A percentile compares a stretch with the other conserved stretches of the same genome.
phyloP scores from a whole-genome alignment of 305 asterid genomes.

The Rubia tinctorum region DNA sequence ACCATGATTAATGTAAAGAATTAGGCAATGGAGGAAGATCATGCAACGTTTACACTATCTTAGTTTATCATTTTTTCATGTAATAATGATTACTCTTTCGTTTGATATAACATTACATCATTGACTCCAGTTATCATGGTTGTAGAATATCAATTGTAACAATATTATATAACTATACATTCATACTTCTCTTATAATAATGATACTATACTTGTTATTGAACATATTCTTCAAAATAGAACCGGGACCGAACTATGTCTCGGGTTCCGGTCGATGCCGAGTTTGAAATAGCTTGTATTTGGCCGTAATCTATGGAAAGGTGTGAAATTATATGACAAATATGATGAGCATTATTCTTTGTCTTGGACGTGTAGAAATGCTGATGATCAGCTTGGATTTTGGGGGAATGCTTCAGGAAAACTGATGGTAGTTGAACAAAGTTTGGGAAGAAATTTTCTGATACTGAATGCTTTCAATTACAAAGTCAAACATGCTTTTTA shows the following conservation, averaged over 20 bases:
- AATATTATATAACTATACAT: not conserved
- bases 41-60: not conserved
- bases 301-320: not conserved
- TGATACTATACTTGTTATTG: not conserved
- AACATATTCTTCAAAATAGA: not conserved
- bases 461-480: too few relatives aligned
- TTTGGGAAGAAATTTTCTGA: too few relatives aligned
- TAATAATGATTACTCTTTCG: not conserved
- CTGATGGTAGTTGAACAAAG: too few relatives aligned
- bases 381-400: too few relatives aligned
- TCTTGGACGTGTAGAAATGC: too few relatives aligned
- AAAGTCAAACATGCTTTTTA: too few relatives aligned
- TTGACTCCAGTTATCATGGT: too few relatives aligned
- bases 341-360: not conserved
- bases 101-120: not conserved
- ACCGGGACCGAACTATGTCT: too few relatives aligned
- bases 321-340: not conserved
- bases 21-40: not conserved
- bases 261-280: not conserved
- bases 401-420: too few relatives aligned
- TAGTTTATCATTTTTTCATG: not conserved
- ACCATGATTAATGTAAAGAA: not conserved
- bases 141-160: too few relatives aligned
- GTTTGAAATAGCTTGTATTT: not conserved
- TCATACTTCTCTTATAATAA: not conserved